Conservation (phyloP, 805 yeast species). For the Candida takata region DNA sequence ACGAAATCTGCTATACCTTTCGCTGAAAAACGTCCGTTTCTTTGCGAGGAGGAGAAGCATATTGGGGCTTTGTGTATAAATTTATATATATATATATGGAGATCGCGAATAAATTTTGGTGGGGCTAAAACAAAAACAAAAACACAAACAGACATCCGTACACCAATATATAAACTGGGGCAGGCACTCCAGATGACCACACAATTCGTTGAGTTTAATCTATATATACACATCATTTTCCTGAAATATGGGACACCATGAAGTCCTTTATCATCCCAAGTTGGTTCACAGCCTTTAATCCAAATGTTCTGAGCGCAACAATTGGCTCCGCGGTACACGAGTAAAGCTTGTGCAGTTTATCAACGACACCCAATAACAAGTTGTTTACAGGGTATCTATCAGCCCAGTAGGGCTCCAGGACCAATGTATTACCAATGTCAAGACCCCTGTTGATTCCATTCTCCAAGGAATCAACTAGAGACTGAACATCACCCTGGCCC, state of each 20-base stretch:
- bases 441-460: conserved; percentile 68
- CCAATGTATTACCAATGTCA: conserved; percentile 78
- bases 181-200: too few species aligned
- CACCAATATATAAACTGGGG: too few species aligned
- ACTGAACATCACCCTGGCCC: conserved; percentile 91
- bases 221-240: conserved; percentile 16
- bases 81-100: too few species aligned
- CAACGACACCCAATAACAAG: conserved; percentile 78
- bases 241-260: conserved; percentile 54
- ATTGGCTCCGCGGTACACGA: conserved; percentile 66
- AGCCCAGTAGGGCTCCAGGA: conserved; percentile 81
- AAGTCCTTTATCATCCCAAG: conserved; percentile 60
- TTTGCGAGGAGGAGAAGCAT: too few species aligned
- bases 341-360: conserved; percentile 84
- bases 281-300: conserved; percentile 62
- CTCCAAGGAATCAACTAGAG: conserved; percentile 63
- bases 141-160: too few species aligned
- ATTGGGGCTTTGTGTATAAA: too few species aligned
- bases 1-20: too few species aligned
- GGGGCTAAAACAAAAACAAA: too few species aligned
- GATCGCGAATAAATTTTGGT: too few species aligned
- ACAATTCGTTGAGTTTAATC: too few species aligned
- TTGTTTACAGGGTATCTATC: conserved; percentile 80
- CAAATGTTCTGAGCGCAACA: conserved; percentile 68
- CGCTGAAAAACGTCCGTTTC: too few species aligned